phyloP scores from a whole-genome alignment of 768 basidiomycete species.

The Tricholoma saponaceum region DNA sequence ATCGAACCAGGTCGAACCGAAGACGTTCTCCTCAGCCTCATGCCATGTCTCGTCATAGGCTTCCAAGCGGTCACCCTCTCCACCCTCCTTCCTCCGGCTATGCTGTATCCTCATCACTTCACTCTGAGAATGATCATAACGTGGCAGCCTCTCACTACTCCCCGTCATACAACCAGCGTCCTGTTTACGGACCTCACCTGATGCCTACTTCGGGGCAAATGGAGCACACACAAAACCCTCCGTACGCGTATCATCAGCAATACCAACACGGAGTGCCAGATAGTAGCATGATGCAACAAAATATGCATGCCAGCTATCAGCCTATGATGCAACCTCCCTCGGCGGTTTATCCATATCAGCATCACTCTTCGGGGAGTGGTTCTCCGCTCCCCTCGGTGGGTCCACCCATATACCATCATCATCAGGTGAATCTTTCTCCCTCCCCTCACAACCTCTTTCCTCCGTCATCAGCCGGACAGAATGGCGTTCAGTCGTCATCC shows the following conservation, averaged over 20 bases:
- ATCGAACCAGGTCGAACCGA: slow-evolving; percentile 18
- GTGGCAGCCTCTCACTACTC: slow-evolving; percentile 21
- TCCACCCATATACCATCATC: slow-evolving; percentile 23
- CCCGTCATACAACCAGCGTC: slow-evolving; percentile 28
- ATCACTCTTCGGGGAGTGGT: slow-evolving; percentile 27
- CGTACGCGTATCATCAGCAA: slow-evolving; percentile 31
- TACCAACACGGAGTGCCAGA: slow-evolving; percentile 33
- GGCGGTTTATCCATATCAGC: slow-evolving; percentile 36
- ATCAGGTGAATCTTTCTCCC: slow-evolving; percentile 18
- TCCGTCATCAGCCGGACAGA: slow-evolving; percentile 17
- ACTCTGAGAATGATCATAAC: slow-evolving; percentile 16
- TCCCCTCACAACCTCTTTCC: slow-evolving; percentile 17
- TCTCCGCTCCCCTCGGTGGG: slow-evolving; percentile 23
- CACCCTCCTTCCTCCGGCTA: slow-evolving; percentile 13
- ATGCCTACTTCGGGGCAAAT: slow-evolving; percentile 35
- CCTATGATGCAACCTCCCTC: slow-evolving; percentile 35
- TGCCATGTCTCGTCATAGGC: slow-evolving; percentile 11
- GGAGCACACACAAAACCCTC: slow-evolving; percentile 29
- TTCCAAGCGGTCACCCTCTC: slow-evolving; percentile 11
- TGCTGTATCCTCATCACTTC: slow-evolving; percentile 4
- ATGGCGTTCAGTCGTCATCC: slow-evolving; percentile 19
- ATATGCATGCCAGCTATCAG: slow-evolving; percentile 37
- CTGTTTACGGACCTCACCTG: slow-evolving; percentile 42
- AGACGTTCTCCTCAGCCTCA: slow-evolving; percentile 23
- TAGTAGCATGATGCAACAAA: slow-evolving; percentile 33